phyloP scores from a whole-genome alignment of 2,329 filamentous ascomycete species.

The Phialemonium atrogriseum region DNA sequence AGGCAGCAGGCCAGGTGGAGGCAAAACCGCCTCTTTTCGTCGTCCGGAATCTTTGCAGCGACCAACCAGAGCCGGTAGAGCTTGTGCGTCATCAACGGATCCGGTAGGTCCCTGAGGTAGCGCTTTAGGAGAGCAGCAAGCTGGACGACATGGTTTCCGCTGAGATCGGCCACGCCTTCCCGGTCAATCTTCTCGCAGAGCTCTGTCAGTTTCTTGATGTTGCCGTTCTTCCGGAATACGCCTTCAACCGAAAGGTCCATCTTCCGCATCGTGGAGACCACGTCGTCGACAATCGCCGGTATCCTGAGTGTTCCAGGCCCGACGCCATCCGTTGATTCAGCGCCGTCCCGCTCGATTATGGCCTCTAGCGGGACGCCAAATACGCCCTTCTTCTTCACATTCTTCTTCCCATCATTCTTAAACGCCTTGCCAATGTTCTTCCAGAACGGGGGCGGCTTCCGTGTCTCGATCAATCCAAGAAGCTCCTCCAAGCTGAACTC shows the following conservation, averaged over 20 bases:
- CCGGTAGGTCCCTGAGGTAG: conserved; percentile 87
- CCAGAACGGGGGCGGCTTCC: conserved; percentile 88
- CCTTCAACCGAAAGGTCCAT: conserved; percentile 99
- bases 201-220: conserved; percentile 88
- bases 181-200: conserved; percentile 79
- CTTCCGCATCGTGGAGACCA: conserved; percentile 88
- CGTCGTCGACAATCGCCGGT: conserved; percentile 89
- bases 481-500: conserved; percentile 93
- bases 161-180: conserved; percentile 76
- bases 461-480: conserved; percentile 83
- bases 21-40: conserved; percentile 73
- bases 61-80: conserved; percentile 85
- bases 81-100: conserved; percentile 91
- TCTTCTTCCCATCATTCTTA: conserved; percentile 73
- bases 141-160: conserved; percentile 84
- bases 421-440: conserved; percentile 97
- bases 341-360: conserved; percentile 86
- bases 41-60: conserved; percentile 78
- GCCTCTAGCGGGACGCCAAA: conserved; percentile 86
- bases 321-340: conserved; percentile 95
- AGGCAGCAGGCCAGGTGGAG: conserved; percentile 89
- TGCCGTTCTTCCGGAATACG: conserved; percentile 98
- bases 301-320: conserved; percentile 86
- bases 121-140: conserved; percentile 91
- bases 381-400: conserved; percentile 81